Percentiles rank a stretch among this genome's conserved stretches.
Evolutionary conservation across 306 rosid species (phyloP).

Genomic region (Cucurbita maxima): DNA sequence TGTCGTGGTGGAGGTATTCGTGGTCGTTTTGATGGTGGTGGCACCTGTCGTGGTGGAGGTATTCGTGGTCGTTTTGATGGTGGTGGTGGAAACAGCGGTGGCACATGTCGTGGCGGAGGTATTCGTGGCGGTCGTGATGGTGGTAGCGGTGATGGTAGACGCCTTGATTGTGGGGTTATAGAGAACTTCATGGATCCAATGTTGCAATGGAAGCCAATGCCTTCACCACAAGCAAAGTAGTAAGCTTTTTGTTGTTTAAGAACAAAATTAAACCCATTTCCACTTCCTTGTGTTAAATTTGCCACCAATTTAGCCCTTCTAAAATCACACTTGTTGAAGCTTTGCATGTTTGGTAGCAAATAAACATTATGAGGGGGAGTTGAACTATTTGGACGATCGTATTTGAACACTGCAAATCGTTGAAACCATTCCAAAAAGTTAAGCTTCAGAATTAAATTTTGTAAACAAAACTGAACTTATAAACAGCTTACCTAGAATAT

Average conservation of each 20-base stretch:
- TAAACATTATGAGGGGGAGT: conserved; percentile 30
- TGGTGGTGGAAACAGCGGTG: background rate
- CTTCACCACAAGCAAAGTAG: conserved; percentile 47
- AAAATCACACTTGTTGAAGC: conserved; percentile 42
- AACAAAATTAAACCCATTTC: conserved; percentile 30
- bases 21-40: no score
- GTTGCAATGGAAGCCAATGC: conserved; percentile 43
- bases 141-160: background rate
- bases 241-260: conserved; percentile 36
- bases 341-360: conserved; percentile 13
- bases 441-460: background rate
- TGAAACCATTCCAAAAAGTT: background rate
- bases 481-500: conserved; percentile 32
- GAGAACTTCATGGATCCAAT: conserved; percentile 50
- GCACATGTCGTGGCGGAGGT: background rate
- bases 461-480: background rate
- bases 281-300: conserved; percentile 27
- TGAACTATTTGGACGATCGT: conserved; percentile 33
- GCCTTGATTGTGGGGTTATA: conserved; percentile 21
- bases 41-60: no score
- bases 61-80: no score
- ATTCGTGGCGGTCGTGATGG: background rate
- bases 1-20: no score
- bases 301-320: conserved; percentile 25
- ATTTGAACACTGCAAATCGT: conserved; percentile 47